phyloP scores from a whole-genome alignment of 176 grass and related monocot genomes.

The Aegilops sharonensis region DNA sequence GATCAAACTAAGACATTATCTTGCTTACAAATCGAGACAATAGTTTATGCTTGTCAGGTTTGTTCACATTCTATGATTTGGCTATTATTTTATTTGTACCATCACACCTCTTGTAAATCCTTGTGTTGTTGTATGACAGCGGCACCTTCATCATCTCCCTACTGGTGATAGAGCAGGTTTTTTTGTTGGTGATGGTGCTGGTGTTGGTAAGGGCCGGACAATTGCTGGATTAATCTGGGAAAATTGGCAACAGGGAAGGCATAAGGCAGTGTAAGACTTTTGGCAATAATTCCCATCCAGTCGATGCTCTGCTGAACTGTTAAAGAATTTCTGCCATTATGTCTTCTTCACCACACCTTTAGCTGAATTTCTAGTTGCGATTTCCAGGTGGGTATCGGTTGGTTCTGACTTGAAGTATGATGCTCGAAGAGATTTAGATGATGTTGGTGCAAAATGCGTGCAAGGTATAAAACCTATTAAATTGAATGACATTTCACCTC shows the following conservation, averaged over 20 bases:
- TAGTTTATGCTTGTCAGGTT: conserved; percentile 99
- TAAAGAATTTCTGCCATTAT: not conserved
- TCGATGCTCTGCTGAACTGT: not conserved
- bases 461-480: conserved; percentile 54
- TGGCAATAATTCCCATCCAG: conserved; percentile 1
- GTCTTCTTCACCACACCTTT: conserved; percentile 12
- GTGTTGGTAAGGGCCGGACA: conserved; percentile 98
- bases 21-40: conserved; percentile 97
- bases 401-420: conserved; percentile 98
- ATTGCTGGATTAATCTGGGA: conserved; percentile 99
- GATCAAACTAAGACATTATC: conserved; percentile 75
- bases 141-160: conserved; percentile 84
- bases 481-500: conserved; percentile 6
- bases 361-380: conserved; percentile 12
- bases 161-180: conserved; percentile 92
- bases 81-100: conserved; percentile 1
- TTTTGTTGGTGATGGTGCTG: conserved; percentile 97
- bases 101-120: conserved; percentile 34
- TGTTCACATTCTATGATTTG: conserved; percentile 35
- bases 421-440: conserved; percentile 96
- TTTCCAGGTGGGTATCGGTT: conserved; percentile 91
- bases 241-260: conserved; percentile 93
- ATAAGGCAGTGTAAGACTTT: conserved; percentile 87
- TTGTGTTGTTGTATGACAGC: conserved; percentile 55
- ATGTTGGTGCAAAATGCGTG: conserved; percentile 87